Base-by-base conservation (phyloP, 108 stramenopile species). In the Nitzschia sp. region DNA sequence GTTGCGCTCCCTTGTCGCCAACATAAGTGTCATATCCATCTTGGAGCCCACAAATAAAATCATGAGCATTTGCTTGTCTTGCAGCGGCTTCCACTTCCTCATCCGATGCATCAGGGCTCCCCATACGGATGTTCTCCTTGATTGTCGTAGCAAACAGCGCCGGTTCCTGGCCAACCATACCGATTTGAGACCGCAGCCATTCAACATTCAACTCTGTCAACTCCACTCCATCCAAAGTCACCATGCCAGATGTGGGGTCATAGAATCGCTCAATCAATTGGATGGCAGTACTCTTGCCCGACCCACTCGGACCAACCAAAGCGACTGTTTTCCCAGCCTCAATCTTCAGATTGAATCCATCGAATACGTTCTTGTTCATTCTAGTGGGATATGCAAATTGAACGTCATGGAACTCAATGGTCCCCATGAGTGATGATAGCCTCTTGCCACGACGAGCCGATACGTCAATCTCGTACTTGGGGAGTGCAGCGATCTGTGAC, bases 121-220 rank as follows among this genome's bases (percentile, higher is more conserved):
- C n/a, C n/a, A n/a, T n/a, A n/a, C n/a, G n/a, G n/a, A n/a, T n/a
- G n/a, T n/a, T n/a, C n/a, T n/a, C n/a, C n/a, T n/a, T n/a, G n/a
- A n/a, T n/a, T n/a, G n/a, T n/a, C n/a, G n/a, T 82, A 7, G 79
- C 71, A 67, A 96, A 96, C 24, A 96, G 90, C 19, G 48, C 65
- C 24, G 92, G 92, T 65, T 93, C 93, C 79, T 96, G 95, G 10
- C 56, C 40, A 2, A 96, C 95, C 8, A 91, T 63, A 14, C 92
- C 95, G 29, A 96, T 82, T 19, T 86, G 75, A 21, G 62, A 48
- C 7, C 95, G 71, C 14, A 90, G 73, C 80, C 83, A 83, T 20
- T 48, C 37, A 25, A 90, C 80, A 75, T 94, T 86, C 39, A 92
- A 41, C 11, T 64, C 34, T 17, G 34, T 74, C 20, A 93, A 46